Base-by-base conservation (phyloP, 164 flowering plant species). In the Chimonanthus salicifolius region DNA sequence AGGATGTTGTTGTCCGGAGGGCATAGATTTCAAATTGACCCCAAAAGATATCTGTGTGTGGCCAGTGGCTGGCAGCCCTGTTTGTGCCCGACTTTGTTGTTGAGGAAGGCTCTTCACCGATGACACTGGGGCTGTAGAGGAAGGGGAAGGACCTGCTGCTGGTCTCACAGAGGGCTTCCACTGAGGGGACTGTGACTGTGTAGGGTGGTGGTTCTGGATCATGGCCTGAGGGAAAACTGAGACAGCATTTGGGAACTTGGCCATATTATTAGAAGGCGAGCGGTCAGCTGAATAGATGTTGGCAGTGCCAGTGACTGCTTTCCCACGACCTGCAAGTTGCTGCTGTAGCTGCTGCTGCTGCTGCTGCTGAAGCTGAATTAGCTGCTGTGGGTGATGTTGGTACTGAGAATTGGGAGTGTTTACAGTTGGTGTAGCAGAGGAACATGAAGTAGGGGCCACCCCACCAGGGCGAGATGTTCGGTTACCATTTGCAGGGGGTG, bases 11-110 rank as follows among this genome's bases (percentile, higher is more conserved):
- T 85, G 91, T 60, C 82, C 85, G 7, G 47, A 43, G 2, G 84
- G 62, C 10, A 83, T 70, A 58, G 89, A 58, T 75, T 87, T 93
- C 8, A 86, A 47, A 73, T 78, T 93, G 4, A 82, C 79, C 13
- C 90, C 90, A 81, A 93, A 93, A 2, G 97, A 93, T 71, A 93
- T 90, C 70, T 93, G 97, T 3, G 93, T 84, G 50, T 86, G 92
- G 58, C 75, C 16, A 9, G 76, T 8, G 11, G 70, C 13, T 8
- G 77, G 48, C 16, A 51, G 16, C 6, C 64, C 81, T 72, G 84
- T 88, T 67, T 86, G 90, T 6, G 76, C 10, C 66, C 89, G 81
- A 45, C 82, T 78, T 71, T 85, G 92, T 78, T 88, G 94, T 62
- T 89, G 97, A 16, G 87, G 79, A 71, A 78, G 84, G 71, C 79